Evolutionary conservation across 345 rosid genomes (phyloP), one percentile per base, ranked within the genome.

Genomic region (Reutealis trisperma): DNA sequence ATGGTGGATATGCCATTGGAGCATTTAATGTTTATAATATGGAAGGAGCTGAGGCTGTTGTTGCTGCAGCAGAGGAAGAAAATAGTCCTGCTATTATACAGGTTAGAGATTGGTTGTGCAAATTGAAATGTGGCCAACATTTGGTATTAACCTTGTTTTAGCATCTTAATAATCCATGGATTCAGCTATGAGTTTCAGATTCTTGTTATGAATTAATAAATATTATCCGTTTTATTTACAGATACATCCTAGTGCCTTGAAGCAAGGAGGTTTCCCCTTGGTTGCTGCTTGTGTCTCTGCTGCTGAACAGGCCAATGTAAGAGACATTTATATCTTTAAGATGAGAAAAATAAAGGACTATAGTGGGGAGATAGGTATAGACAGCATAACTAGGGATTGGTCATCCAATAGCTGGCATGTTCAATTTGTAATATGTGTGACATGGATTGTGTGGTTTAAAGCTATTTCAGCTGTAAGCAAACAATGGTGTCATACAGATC

Each of bases 41-140:
- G 84, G 99, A 95, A 87, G 99, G 99, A 83, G 85, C 93, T 60
- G 88, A 89, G 83, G 99, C 99, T 74, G 98, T 95, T 80, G 88
- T 95, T 77, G 89, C 95, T 85, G 99, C 99, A 49, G 99, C 99
- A 60, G 99, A 91, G 90, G 91, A 89, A 83, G 94, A 93, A 89
- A 83, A 78, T 25, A 93, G 98, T 80, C 99, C 99, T 73, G 99
- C 98, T 80, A 95, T 95, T 77, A 83, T 95, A 77, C 99, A 95
- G 98, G 98, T 91, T 72, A 71, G 85, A 59, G 21, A 22, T 18
- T 19, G 18, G 22, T 11, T 19, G 57, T 12, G 51, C 70, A 42
- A 55, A 22, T 44, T 49, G 6, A 63, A 24, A 1, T 15, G 49
- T 70, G 24, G 24, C 63, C 8, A 16, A 70, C 9, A 27, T 6